Conservation (phyloP, 2,329 filamentous ascomycete genomes). For the Botryotinia globosa region DNA sequence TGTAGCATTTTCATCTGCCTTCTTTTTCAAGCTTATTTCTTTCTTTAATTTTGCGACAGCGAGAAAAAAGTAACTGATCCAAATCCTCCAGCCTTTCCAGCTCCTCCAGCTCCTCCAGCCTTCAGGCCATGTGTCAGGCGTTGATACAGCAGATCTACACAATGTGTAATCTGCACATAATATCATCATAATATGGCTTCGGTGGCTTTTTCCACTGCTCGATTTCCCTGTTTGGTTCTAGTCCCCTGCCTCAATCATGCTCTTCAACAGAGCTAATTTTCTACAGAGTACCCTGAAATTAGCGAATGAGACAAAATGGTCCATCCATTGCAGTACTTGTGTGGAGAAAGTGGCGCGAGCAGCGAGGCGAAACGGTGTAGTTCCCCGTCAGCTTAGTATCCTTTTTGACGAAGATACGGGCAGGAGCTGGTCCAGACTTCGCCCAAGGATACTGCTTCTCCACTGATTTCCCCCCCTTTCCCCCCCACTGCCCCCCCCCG, state of each 20-base stretch:
- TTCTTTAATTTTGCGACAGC: neutral
- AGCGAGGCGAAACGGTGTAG: conserved; percentile 11
- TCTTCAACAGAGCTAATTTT: neutral
- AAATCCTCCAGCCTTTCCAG: neutral
- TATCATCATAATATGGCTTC: neutral
- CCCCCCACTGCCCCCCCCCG: neutral
- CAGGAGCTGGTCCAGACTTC: conserved; percentile 10
- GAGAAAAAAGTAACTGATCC: neutral
- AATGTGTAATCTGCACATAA: neutral
- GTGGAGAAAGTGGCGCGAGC: neutral
- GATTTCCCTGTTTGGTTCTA: neutral
- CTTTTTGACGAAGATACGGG: neutral
- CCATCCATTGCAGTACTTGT: neutral
- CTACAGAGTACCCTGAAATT: neutral
- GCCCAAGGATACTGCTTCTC: neutral
- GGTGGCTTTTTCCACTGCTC: neutral
- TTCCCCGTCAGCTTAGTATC: conserved; percentile 1
- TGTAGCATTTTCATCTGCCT: neutral
- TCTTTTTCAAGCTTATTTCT: neutral
- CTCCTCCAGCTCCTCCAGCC: neutral
- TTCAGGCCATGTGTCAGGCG: conserved; percentile 2
- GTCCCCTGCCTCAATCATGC: neutral
- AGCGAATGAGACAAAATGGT: neutral
- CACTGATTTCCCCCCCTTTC: neutral
- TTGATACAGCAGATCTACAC: neutral